Evolutionary conservation across 441 rosid species (phyloP), one percentile per base, ranked within the genome.

Genomic region (Populus hybrid): DNA sequence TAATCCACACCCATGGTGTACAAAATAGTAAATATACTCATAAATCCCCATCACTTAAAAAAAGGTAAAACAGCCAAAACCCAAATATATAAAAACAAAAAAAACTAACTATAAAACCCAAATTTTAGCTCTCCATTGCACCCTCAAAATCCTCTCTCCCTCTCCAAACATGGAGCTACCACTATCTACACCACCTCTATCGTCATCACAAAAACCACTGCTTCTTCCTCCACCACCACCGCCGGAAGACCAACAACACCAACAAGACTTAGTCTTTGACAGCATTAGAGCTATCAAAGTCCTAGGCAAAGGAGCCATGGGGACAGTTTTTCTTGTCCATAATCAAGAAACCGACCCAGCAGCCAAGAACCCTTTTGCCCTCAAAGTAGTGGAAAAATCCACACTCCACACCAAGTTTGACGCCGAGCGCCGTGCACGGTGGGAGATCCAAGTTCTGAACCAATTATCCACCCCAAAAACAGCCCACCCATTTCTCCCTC

Each of bases 231-330:
- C 46, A 9, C 54, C 65, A 57, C 66, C 74, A 38, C 77, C 32
- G 32, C 3, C 4, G 32, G 32, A 34, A 38, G 70, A 24, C 14
- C 54, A 63, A 2, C 67, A 32, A 23, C 67, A 3, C 1, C 26
- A 42, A 40, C 9, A 32, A 7, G 70, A 38, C 23, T 21, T 85
- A 23, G 70, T 86, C 23, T 82, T 90, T 8, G 86, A 89, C n/a
- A 73, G 77, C 67, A 86, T 89, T 72, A 84, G 73, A 85, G 90
- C 89, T 73, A 80, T 93, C 32, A 88, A 89, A 79, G 80, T 90
- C 83, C 88, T 95, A 1, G 98, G 99, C 16, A 87, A 89, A 80
- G 98, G 99, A 30, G 99, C 96, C 74, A 93, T 89, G 84, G 99
- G 99, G 50, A 95, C 97, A 0, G 99, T 93, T 69, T 89, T 95